Percentiles rank a stretch among this genome's conserved stretches.
These are phyloP conservation scores for Balamuthia mandrillaris DNA, from an alignment of 208 protist species.

Conservation along the genomic window DNA sequence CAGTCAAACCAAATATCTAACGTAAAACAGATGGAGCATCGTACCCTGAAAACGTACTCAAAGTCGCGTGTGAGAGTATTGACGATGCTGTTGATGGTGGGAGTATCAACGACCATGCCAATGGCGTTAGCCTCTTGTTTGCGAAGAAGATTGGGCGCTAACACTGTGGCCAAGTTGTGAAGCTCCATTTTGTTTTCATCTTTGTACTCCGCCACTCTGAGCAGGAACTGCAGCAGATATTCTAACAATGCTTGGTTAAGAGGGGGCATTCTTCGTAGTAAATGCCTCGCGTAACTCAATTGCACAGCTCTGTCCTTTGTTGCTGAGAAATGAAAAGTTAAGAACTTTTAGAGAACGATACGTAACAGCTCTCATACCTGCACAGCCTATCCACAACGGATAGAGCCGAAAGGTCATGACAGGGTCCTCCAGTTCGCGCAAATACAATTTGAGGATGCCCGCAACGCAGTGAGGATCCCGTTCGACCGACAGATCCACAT, in stretches of 20 bases:
- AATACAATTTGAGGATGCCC: conserved; percentile 20
- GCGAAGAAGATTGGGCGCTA: conserved; percentile 6
- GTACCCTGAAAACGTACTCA: conserved; percentile 24
- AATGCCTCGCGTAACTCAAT: not conserved
- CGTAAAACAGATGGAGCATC: too few relatives aligned
- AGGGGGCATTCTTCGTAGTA: not conserved
- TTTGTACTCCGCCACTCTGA: not conserved
- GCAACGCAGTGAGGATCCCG: conserved; percentile 5
- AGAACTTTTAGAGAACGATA: not conserved
- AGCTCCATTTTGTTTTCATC: conserved; percentile 17
- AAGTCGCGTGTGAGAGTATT: not conserved
- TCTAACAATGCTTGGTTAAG: not conserved
- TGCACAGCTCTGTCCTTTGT: not conserved
- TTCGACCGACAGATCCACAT: conserved; percentile 13
- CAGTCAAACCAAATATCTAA: not conserved
- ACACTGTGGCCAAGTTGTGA: conserved; percentile 20
- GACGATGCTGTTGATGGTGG: conserved; percentile 26
- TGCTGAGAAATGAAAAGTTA: not conserved
- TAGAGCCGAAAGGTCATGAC: conserved; percentile 28
- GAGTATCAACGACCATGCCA: not conserved
- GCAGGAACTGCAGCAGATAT: conserved; percentile 1
- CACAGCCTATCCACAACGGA: not conserved
- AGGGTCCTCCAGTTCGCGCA: not conserved
- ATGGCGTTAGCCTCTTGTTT: not conserved
- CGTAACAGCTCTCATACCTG: too few relatives aligned